These are phyloP conservation scores for Teratosphaeria pseudoeucalypti DNA, from an alignment of 2,329 filamentous ascomycete genomes.

Conservation along the genomic window DNA sequence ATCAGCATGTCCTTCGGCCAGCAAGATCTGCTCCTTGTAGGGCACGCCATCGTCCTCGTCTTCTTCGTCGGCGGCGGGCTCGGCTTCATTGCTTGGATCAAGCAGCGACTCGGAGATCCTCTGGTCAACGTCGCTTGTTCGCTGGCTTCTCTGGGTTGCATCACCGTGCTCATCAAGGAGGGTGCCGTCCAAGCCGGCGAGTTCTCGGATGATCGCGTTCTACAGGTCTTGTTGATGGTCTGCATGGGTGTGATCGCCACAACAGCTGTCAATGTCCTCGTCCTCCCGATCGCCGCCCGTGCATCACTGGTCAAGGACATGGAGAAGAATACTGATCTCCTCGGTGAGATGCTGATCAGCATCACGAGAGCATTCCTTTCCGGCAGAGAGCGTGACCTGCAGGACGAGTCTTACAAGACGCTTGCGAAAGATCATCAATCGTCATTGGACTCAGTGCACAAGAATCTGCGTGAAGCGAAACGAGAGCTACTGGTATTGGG, in stretches of 20 bases:
- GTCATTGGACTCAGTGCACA: conserved; percentile 60
- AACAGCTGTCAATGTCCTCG: conserved; percentile 61
- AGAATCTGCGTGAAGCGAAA: conserved; percentile 73
- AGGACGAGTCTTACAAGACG: conserved; percentile 54
- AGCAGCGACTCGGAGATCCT: conserved; percentile 28
- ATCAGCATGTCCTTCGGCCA: conserved; percentile 69
- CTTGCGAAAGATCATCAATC: conserved; percentile 49
- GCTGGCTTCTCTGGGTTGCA: conserved; percentile 75
- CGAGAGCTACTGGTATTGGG: conserved; percentile 79
- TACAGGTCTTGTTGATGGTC: conserved; percentile 74
- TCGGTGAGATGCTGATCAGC: conserved; percentile 70
- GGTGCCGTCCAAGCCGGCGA: conserved; percentile 73
- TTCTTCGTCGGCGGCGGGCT: conserved; percentile 75
- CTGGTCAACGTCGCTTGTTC: conserved; percentile 56
- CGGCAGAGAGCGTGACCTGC: conserved; percentile 68
- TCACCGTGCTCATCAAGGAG: conserved; percentile 84
- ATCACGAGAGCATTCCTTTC: conserved; percentile 77
- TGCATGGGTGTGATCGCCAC: conserved; percentile 65
- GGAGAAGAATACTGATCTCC: conserved; percentile 59
- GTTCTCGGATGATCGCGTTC: conserved; percentile 71
- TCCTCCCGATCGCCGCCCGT: conserved; percentile 67
- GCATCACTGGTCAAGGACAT: conserved; percentile 55
- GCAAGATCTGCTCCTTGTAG: conserved; percentile 56
- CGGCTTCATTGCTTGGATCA: conserved; percentile 57
- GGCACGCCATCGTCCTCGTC: conserved; percentile 68